These are phyloP conservation scores for Thalassiosira livingstoniorum DNA, from an alignment of 352 stramenopile genomes.

Conservation along the genomic window DNA sequence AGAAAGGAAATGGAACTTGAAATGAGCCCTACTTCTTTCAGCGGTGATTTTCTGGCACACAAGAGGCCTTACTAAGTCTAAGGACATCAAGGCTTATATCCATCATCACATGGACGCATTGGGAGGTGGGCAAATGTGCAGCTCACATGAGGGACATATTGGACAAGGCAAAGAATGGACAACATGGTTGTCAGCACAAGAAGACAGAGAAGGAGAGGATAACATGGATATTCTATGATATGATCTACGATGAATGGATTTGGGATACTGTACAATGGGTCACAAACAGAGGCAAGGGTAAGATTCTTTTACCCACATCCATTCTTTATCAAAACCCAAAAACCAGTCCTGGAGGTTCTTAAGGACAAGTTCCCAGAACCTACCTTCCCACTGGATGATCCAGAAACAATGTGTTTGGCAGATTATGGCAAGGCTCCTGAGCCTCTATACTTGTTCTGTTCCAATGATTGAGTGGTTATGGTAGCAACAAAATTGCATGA, in stretches of 20 bases:
- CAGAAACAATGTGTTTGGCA: conserved; percentile 11
- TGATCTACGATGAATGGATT: conserved; percentile 36
- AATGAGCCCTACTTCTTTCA: conserved; percentile 33
- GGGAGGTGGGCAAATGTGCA: conserved; percentile 24
- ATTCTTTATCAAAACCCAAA: conserved; percentile 27
- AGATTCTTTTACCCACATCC: conserved; percentile 25
- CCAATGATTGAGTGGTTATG: conserved; percentile 18
- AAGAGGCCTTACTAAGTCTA: neutral
- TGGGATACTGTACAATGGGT: conserved; percentile 19
- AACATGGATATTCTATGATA: conserved; percentile 27
- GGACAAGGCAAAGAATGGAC: neutral
- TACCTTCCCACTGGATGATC: neutral
- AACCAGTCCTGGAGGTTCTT: conserved; percentile 33
- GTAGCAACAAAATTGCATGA: no score
- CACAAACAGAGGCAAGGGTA: conserved; percentile 8
- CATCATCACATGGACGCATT: conserved; percentile 18
- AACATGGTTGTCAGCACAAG: neutral
- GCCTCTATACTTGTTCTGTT: neutral
- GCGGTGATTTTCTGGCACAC: conserved; percentile 25
- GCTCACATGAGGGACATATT: conserved; percentile 17
- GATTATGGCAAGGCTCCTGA: neutral
- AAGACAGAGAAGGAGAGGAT: conserved; percentile 9
- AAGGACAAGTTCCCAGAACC: conserved; percentile 31
- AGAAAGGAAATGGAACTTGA: conserved; percentile 32
- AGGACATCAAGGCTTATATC: conserved; percentile 32